phyloP scores from a whole-genome alignment of 345 rosid species.

The Brassica juncea region DNA sequence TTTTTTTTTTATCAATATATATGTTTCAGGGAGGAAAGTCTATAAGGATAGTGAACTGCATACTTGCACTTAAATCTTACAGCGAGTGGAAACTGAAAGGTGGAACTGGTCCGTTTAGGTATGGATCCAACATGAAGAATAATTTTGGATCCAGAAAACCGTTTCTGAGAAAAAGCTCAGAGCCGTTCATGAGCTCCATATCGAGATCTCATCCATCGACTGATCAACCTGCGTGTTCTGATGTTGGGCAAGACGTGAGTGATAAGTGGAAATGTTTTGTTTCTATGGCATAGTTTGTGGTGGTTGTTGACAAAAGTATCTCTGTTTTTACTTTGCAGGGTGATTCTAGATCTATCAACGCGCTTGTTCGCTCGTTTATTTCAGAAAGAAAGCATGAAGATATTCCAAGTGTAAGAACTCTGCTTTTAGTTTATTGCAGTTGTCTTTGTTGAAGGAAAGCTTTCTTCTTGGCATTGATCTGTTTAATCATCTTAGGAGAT shows the following conservation, averaged over 20 bases:
- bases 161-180: conserved; percentile 63
- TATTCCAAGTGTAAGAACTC: conserved; percentile 62
- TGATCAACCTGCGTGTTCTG: conserved; percentile 37
- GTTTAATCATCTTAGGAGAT: not conserved
- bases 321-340: conserved; percentile 45
- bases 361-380: conserved; percentile 66
- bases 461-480: conserved; percentile 8
- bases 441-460: conserved; percentile 11
- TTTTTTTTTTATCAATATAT: not conserved
- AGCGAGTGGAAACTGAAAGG: conserved; percentile 78
- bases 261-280: conserved; percentile 20
- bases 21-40: conserved; percentile 73
- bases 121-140: conserved; percentile 52
- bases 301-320: not conserved
- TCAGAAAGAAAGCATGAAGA: conserved; percentile 74
- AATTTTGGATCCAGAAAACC: conserved; percentile 46
- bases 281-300: conserved; percentile 11
- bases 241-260: conserved; percentile 61
- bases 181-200: conserved; percentile 64
- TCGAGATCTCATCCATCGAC: conserved; percentile 45
- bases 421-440: not conserved
- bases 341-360: conserved; percentile 52
- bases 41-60: conserved; percentile 69
- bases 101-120: conserved; percentile 71
- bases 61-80: conserved; percentile 82